Conservation (phyloP, 2,329 filamentous ascomycete genomes). For the Epichloe brachyelytri region DNA sequence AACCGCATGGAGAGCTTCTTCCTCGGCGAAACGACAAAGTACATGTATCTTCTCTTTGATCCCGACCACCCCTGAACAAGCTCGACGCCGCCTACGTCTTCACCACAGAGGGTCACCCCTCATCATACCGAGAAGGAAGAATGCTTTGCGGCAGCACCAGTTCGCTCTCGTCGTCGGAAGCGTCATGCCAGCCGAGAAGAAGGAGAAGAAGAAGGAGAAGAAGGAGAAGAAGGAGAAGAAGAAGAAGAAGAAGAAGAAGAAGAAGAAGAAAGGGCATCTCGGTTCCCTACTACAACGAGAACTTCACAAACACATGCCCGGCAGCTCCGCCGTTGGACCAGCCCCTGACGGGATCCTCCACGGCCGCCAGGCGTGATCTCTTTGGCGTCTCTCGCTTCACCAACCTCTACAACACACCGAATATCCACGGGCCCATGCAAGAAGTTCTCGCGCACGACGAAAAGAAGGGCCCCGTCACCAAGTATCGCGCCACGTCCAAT, state of each 20-base stretch:
- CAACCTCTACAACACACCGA: constrained; percentile 64
- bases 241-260: not conserved
- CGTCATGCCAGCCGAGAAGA: not conserved
- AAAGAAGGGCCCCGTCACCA: constrained; percentile 24
- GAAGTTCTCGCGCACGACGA: constrained; percentile 30
- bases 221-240: not conserved
- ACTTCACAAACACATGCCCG: constrained; percentile 52
- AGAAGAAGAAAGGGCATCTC: constrained; percentile 5
- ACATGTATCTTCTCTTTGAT: constrained; percentile 85
- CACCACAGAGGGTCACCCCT: constrained; percentile 88
- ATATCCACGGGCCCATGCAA: constrained; percentile 37
- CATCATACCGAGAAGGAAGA: constrained; percentile 49
- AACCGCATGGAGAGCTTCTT: constrained; percentile 99
- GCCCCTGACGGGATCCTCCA: constrained; percentile 63
- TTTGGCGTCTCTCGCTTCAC: constrained; percentile 84
- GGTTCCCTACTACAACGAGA: constrained; percentile 27
- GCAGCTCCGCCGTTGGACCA: constrained; percentile 38
- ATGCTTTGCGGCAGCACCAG: not conserved
- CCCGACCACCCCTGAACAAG: constrained; percentile 75
- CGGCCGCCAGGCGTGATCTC: constrained; percentile 65
- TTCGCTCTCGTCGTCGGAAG: constrained; percentile 1
- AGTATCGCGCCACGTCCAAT: constrained; percentile 49
- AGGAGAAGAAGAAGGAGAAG: not conserved
- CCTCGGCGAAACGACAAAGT: constrained; percentile 90
- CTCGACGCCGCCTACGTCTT: constrained; percentile 85